phyloP scores from a whole-genome alignment of 192 early-diverging fungal species.

The Martensiomyces pterosporus region DNA sequence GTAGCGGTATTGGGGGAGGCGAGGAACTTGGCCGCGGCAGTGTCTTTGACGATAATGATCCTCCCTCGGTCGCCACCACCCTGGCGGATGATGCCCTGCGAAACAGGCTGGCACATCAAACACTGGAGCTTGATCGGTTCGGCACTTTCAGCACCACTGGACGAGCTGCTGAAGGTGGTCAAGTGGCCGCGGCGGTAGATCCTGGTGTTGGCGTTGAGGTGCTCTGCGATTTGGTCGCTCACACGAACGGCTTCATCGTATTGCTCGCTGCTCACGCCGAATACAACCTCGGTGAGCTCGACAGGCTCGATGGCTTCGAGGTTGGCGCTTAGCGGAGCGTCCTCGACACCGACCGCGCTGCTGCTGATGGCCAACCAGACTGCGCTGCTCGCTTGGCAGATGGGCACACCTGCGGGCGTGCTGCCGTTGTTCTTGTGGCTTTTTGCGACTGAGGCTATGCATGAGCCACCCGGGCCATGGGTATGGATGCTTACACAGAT shows the following conservation, averaged over 20 bases:
- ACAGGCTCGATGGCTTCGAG: slow-evolving; percentile 27
- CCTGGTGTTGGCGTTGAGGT: neutral
- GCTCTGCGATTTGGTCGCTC: slow-evolving; percentile 14
- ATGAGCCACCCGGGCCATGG: no score
- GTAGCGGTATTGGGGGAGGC: no score
- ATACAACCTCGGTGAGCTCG: slow-evolving; percentile 32
- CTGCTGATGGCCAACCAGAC: slow-evolving; percentile 11
- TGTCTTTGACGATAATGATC: slow-evolving; percentile 28
- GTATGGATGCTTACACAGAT: no score
- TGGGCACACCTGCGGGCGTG: slow-evolving; percentile 10
- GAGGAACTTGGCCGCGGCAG: no score
- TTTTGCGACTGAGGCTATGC: neutral
- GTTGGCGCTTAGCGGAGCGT: neutral
- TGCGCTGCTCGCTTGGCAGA: slow-evolving; percentile 10
- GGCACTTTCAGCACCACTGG: no score
- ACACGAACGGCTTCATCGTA: slow-evolving; percentile 23
- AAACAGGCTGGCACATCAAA: slow-evolving; percentile 46
- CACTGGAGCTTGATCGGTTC: no score
- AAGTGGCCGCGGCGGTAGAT: neutral
- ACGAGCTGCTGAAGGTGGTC: no score
- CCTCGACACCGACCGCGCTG: neutral
- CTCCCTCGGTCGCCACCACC: slow-evolving; percentile 11
- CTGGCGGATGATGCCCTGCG: slow-evolving; percentile 18
- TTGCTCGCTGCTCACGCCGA: slow-evolving; percentile 28
- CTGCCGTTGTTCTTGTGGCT: neutral